phyloP scores from a whole-genome alignment of 805 yeast species.

The Ogataea saltuana region DNA sequence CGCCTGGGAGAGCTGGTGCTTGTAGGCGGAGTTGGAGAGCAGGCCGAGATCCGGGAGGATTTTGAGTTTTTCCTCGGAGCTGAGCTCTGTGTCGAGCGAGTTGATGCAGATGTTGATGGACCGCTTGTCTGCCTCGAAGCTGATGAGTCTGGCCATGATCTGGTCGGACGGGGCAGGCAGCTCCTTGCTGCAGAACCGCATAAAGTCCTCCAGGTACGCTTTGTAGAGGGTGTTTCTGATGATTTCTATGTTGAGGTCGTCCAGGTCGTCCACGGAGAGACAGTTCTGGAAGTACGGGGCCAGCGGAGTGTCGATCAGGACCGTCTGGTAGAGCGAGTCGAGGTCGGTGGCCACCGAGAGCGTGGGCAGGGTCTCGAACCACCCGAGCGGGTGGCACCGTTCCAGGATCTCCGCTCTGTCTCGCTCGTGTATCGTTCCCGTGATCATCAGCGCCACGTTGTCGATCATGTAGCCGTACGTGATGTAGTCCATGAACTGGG shows the following conservation, averaged over 20 bases:
- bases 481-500: conserved; percentile 86
- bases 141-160: conserved; percentile 74
- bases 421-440: conserved; percentile 95
- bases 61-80: conserved; percentile 66
- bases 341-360: conserved; percentile 92
- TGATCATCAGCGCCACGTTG: conserved; percentile 91
- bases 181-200: conserved; percentile 57
- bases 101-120: conserved; percentile 88
- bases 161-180: conserved; percentile 78
- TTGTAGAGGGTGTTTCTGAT: conserved; percentile 88
- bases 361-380: conserved; percentile 98
- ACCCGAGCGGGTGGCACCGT: conserved; percentile 95
- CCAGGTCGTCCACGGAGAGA: conserved; percentile 82
- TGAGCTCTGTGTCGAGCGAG: conserved; percentile 79
- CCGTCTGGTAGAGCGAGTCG: conserved; percentile 89
- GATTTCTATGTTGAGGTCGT: conserved; percentile 93
- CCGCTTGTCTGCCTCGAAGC: conserved; percentile 94
- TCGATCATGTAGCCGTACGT: conserved; percentile 98
- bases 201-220: conserved; percentile 89
- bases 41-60: conserved; percentile 84
- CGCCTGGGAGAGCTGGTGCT: conserved; percentile 64
- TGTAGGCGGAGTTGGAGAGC: conserved; percentile 66
- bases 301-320: conserved; percentile 92
- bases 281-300: conserved; percentile 96
- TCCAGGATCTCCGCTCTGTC: conserved; percentile 84